Conservation (phyloP, 2,329 filamentous ascomycete species). For the Fusarium sambucinum region DNA sequence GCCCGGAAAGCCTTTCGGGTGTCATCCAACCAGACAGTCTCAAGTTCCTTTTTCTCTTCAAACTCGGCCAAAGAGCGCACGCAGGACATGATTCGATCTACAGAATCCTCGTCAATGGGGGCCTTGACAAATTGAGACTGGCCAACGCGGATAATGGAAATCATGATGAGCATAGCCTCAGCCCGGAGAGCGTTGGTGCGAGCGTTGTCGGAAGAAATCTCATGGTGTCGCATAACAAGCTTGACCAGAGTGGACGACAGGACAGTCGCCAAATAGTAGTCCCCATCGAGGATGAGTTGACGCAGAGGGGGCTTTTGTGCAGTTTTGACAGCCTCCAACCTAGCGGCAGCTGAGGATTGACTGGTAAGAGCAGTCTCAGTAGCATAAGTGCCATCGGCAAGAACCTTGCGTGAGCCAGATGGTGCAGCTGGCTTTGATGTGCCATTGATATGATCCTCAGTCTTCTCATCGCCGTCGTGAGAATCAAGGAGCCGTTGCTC, state of each 20-base stretch:
- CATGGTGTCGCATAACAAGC: slow-evolving; percentile 95
- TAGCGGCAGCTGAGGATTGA: slow-evolving; percentile 88
- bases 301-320: slow-evolving; percentile 95
- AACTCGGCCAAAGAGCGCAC: slow-evolving; percentile 94
- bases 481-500: slow-evolving; percentile 93
- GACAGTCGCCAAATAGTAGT: slow-evolving; percentile 95
- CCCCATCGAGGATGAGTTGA: slow-evolving; percentile 94
- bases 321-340: slow-evolving; percentile 94
- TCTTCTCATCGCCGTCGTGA: slow-evolving; percentile 76
- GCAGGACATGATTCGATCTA: slow-evolving; percentile 99
- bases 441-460: slow-evolving; percentile 79
- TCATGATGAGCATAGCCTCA: slow-evolving; percentile 99
- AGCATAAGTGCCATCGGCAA: slow-evolving; percentile 97
- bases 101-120: slow-evolving; percentile 95
- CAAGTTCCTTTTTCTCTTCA: slow-evolving; percentile 87
- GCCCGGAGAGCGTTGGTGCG: slow-evolving; percentile 94
- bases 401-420: slow-evolving; percentile 87
- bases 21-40: slow-evolving; percentile 92
- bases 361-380: slow-evolving; percentile 97
- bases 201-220: slow-evolving; percentile 86
- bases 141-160: slow-evolving; percentile 96
- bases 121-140: slow-evolving; percentile 99
- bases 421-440: slow-evolving; percentile 80
- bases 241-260: slow-evolving; percentile 97
- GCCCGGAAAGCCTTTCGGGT: slow-evolving; percentile 95